Percentiles rank a stretch among this genome's conserved stretches.
Conservation (phyloP, 2,329 filamentous ascomycete species). For the Grosmannia serpens region DNA sequence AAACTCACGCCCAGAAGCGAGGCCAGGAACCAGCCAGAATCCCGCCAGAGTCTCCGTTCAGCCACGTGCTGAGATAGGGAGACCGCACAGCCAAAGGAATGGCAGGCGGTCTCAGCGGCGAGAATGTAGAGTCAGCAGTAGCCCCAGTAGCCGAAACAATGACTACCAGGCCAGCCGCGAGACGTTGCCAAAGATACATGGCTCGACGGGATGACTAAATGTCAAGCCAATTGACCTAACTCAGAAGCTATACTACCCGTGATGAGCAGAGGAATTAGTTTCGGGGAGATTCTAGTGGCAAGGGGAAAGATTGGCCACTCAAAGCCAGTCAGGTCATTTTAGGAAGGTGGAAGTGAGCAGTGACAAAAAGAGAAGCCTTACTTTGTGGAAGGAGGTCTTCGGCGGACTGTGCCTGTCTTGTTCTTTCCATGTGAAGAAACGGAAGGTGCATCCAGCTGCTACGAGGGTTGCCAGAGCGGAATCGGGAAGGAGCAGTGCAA, state of each 20-base stretch:
- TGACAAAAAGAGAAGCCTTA: background rate
- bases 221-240: background rate
- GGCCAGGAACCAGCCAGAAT: conserved; percentile 60
- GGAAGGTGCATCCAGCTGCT: background rate
- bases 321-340: background rate
- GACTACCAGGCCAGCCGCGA: background rate
- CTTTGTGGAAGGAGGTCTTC: background rate
- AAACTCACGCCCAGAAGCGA: conserved; percentile 52
- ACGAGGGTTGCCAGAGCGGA: background rate
- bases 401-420: background rate
- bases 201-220: background rate
- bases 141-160: background rate
- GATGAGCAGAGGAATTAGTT: background rate
- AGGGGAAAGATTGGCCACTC: background rate
- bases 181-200: background rate
- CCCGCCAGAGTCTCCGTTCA: conserved; percentile 50
- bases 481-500: background rate
- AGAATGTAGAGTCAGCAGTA: conserved; percentile 15
- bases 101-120: conserved; percentile 20
- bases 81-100: conserved; percentile 60
- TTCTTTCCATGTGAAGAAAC: background rate
- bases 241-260: background rate
- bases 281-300: background rate
- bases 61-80: conserved; percentile 64
- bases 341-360: background rate